Evolutionary conservation across 2,329 filamentous ascomycete species (phyloP), one percentile per base, ranked within the genome.

Genomic region (Graphilbum sp.): DNA sequence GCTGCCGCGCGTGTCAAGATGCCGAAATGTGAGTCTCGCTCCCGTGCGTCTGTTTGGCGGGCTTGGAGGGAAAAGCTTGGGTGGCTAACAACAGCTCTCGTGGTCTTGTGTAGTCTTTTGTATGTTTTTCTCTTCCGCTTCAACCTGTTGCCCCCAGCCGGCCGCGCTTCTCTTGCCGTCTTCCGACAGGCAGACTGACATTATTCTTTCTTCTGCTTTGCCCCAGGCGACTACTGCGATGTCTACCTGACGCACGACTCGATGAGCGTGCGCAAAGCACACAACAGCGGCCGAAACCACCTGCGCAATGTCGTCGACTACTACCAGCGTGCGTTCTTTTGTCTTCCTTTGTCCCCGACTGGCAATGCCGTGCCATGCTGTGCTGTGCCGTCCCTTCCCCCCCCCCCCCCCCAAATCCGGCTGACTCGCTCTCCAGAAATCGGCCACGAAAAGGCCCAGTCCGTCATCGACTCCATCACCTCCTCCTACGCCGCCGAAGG

Each of bases 211-310:
- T 21, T 19, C 12, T n/a, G n/a, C 12, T 21, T 27, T 25, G 32
- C 30, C 31, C 18, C 54, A 84, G 78, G 47, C 70, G 90, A 98
- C 61, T 98, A 98, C 63, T 98, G 90, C 73, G 90, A 98, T 80
- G 90, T 98, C 60, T 98, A 98, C 72, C 81, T 98, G 51, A 98
- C 90, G 49, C 90, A 98, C 72, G 90, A 98, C 70, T 94, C 86
- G 34, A 96, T 96, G 88, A 94, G 86, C 63, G 90, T 98, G 62
- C 87, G 90, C 52, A 96, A 96, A 66, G 90, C 90, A 36, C 90
- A 98, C 63, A 98, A 98, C 67, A 81, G 76, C 56, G 90, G 90
- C 45, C 77, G 88, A 52, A 98, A 98, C 64, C 90, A 98, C 56
- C 65, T 98, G 45, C 83, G 90, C 54, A 98, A 98, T 60, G 90